Evolutionary conservation across 139 green algal species (phyloP).

Genomic region (Parachlorella kessleri): DNA sequence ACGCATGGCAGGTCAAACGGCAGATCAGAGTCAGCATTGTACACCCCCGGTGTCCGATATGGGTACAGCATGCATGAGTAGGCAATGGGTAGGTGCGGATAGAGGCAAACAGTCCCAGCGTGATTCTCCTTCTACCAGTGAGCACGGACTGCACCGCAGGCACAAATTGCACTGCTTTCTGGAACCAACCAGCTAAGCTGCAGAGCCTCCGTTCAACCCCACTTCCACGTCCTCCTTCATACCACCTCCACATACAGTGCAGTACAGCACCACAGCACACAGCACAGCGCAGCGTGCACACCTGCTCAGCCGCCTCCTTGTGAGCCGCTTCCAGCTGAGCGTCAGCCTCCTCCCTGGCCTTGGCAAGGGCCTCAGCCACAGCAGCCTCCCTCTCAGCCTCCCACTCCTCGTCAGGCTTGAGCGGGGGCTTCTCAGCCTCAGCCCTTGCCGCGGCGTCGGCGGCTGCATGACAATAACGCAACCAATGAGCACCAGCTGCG

Average conservation of each 20-base stretch:
- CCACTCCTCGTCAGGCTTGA: constrained; percentile 30
- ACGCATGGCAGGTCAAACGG: too few species aligned
- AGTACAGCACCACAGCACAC: not conserved
- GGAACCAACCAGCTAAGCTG: not conserved
- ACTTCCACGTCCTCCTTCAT: not conserved
- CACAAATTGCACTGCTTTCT: not conserved
- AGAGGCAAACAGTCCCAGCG: too few species aligned
- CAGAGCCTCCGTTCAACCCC: not conserved
- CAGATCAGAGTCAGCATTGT: too few species aligned
- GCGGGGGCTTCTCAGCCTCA: not conserved
- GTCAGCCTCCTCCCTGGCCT: constrained; percentile 8
- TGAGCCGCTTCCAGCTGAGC: not conserved
- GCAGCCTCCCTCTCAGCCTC: constrained; percentile 18
- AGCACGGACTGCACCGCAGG: too few species aligned
- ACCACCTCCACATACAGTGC: too few species aligned
- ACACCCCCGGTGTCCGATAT: too few species aligned
- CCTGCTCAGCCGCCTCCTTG: not conserved
- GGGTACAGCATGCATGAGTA: too few species aligned
- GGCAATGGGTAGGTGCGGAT: too few species aligned
- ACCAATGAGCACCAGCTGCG: too few species aligned
- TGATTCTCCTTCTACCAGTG: too few species aligned
- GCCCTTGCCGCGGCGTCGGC: constrained; percentile 3
- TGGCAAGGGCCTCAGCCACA: constrained; percentile 21
- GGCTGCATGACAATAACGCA: too few species aligned
- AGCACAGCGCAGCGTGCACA: not conserved